These are phyloP conservation scores for Aspergillus tanneri DNA, from an alignment of 2,329 filamentous ascomycete species.

Conservation along the genomic window DNA sequence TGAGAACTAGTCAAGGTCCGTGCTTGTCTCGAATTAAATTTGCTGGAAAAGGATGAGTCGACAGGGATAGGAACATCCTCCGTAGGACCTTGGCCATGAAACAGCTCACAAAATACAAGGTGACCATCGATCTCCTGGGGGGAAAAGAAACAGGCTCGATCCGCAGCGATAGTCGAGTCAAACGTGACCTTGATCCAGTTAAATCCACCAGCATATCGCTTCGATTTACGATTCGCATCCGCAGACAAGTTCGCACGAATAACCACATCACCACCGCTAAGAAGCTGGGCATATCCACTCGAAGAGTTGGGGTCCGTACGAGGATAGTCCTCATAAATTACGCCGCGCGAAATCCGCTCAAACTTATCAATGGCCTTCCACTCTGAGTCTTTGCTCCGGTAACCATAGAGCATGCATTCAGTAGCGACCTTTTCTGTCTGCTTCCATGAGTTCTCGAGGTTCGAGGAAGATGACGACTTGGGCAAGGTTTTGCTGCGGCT, in stretches of 20 bases:
- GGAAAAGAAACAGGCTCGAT: conserved; percentile 66
- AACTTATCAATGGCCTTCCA: conserved; percentile 89
- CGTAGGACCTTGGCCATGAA: conserved; percentile 62
- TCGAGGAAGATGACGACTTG: conserved; percentile 43
- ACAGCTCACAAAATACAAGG: conserved; percentile 69
- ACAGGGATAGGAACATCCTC: conserved; percentile 64
- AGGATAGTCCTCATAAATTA: conserved; percentile 90
- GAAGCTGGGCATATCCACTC: conserved; percentile 67
- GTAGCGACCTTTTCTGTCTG: conserved; percentile 57
- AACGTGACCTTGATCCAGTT: conserved; percentile 93
- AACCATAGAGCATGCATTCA: conserved; percentile 84
- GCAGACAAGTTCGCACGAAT: conserved; percentile 66
- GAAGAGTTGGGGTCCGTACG: conserved; percentile 73
- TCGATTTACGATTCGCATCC: conserved; percentile 75
- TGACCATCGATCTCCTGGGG: conserved; percentile 71
- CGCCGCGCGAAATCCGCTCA: conserved; percentile 74
- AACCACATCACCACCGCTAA: conserved; percentile 70
- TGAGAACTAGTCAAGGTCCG: conserved; percentile 38
- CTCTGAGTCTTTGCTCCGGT: conserved; percentile 63
- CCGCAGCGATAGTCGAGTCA: conserved; percentile 69
- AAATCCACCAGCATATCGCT: conserved; percentile 75
- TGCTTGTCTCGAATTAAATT: conserved; percentile 29
- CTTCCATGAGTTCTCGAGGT: conserved; percentile 41
- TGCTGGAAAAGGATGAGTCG: conserved; percentile 30
- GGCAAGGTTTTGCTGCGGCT: conserved; percentile 31